A percentile compares a stretch with the other conserved stretches of the same genome.
phyloP scores from a whole-genome alignment of 345 rosid species.

The Gossypium herbaceum region DNA sequence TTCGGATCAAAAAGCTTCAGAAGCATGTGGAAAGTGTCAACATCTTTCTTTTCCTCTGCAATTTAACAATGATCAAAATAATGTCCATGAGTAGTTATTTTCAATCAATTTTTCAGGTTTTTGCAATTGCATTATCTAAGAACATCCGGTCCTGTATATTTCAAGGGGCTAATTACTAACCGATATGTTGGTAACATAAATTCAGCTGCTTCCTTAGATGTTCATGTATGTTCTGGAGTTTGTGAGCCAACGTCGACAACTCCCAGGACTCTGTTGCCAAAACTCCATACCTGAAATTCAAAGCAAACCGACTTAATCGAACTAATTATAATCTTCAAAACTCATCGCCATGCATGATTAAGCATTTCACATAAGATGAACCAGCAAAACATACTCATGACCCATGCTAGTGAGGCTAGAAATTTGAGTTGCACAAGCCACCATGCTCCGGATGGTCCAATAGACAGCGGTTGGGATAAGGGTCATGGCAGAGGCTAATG shows the following conservation, averaged over 20 bases:
- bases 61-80: constrained; percentile 3
- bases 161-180: constrained; percentile 24
- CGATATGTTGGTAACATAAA: constrained; percentile 53
- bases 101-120: background rate
- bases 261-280: constrained; percentile 79
- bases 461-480: constrained; percentile 16
- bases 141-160: background rate
- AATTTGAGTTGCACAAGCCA: constrained; percentile 1
- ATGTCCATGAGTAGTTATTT: background rate
- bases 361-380: background rate
- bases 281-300: constrained; percentile 33
- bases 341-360: background rate
- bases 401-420: background rate
- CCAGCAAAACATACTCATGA: background rate
- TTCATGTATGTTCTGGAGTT: constrained; percentile 63
- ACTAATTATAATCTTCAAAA: background rate
- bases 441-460: constrained; percentile 1
- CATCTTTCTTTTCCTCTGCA: constrained; percentile 61
- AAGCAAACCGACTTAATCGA: background rate
- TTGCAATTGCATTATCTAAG: background rate
- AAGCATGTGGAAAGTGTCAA: constrained; percentile 46
- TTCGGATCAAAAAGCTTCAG: constrained; percentile 39
- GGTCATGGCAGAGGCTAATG: constrained; percentile 35
- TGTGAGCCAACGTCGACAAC: constrained; percentile 66
- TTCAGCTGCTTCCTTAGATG: constrained; percentile 55